Percentiles rank a stretch among this genome's conserved stretches.
phyloP scores from a whole-genome alignment of 2,329 filamentous ascomycete species.

The Fusarium albidum region DNA sequence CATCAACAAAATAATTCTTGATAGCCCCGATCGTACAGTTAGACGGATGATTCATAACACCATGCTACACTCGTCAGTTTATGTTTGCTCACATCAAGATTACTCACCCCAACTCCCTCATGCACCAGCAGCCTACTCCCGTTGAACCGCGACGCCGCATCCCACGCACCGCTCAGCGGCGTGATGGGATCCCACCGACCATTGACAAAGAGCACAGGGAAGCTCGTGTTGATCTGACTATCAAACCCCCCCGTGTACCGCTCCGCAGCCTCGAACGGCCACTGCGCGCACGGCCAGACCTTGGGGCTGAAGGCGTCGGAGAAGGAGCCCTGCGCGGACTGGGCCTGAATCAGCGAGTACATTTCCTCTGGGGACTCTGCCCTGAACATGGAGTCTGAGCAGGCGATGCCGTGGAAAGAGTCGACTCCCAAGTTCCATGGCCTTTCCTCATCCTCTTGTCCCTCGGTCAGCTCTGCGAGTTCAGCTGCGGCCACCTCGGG shows the following conservation, averaged over 20 bases:
- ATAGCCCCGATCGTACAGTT: conserved; percentile 15
- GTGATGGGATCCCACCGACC: conserved; percentile 7
- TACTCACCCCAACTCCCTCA: conserved; percentile 6
- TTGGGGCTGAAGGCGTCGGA: not conserved
- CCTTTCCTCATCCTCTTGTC: not conserved
- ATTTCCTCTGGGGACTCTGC: conserved; percentile 10
- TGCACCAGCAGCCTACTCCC: conserved; percentile 1
- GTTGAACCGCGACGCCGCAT: not conserved
- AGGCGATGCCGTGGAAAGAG: conserved; percentile 12
- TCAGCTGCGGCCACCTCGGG: too few relatives aligned
- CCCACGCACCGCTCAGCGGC: not conserved
- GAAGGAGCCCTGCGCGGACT: conserved; percentile 5
- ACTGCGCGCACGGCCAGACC: conserved; percentile 3
- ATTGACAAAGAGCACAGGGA: conserved; percentile 1
- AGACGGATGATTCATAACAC: conserved; percentile 14
- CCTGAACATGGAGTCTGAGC: conserved; percentile 13
- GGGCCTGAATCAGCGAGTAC: conserved; percentile 7
- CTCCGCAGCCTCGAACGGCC: conserved; percentile 4
- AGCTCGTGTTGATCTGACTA: not conserved
- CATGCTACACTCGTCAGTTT: conserved; percentile 12
- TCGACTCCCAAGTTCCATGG: not conserved
- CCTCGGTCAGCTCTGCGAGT: too few relatives aligned
- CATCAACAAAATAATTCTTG: conserved; percentile 9
- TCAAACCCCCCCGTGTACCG: not conserved
- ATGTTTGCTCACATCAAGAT: not conserved